Evolutionary conservation across 768 basidiomycete species (phyloP).

Genomic region (Lactarius trivialis): DNA sequence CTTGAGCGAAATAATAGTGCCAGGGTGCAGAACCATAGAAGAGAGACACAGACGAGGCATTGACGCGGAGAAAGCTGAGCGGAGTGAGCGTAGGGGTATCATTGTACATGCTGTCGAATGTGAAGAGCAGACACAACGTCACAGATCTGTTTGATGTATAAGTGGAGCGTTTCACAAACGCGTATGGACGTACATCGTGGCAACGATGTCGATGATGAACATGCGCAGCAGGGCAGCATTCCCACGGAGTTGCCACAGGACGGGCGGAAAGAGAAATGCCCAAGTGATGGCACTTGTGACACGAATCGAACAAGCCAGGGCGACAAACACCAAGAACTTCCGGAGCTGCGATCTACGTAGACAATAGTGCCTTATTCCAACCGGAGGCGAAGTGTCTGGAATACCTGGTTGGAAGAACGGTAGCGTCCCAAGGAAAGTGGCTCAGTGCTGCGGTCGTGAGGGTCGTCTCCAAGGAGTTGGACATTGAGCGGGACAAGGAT

Average conservation of each 20-base stretch:
- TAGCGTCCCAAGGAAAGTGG: slow-evolving; percentile 65
- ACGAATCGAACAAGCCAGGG: slow-evolving; percentile 73
- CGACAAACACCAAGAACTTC: slow-evolving; percentile 51
- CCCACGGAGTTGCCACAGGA: slow-evolving; percentile 49
- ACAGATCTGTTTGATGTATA: slow-evolving; percentile 9
- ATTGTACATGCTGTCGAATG: slow-evolving; percentile 69
- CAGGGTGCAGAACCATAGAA: slow-evolving; percentile 85
- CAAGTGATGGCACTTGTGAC: slow-evolving; percentile 88
- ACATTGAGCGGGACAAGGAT: slow-evolving; percentile 79
- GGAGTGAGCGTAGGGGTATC: slow-evolving; percentile 62
- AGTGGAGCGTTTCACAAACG: not conserved
- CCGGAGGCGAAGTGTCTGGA: slow-evolving; percentile 1
- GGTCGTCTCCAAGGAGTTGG: slow-evolving; percentile 89
- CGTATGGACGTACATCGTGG: slow-evolving; percentile 38
- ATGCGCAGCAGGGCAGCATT: slow-evolving; percentile 29
- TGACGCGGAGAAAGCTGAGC: slow-evolving; percentile 75
- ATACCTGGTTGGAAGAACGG: slow-evolving; percentile 18
- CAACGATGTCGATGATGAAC: slow-evolving; percentile 36
- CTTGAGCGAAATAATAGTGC: slow-evolving; percentile 89
- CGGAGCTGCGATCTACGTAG: slow-evolving; percentile 30
- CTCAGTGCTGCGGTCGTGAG: slow-evolving; percentile 71
- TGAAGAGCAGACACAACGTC: slow-evolving; percentile 19
- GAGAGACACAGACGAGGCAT: slow-evolving; percentile 78
- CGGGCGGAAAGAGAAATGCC: slow-evolving; percentile 56
- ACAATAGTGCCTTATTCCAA: slow-evolving; percentile 4